Evolutionary conservation across 768 basidiomycete species (phyloP), one percentile per base, ranked within the genome.

Genomic region (Boletales sp.): DNA sequence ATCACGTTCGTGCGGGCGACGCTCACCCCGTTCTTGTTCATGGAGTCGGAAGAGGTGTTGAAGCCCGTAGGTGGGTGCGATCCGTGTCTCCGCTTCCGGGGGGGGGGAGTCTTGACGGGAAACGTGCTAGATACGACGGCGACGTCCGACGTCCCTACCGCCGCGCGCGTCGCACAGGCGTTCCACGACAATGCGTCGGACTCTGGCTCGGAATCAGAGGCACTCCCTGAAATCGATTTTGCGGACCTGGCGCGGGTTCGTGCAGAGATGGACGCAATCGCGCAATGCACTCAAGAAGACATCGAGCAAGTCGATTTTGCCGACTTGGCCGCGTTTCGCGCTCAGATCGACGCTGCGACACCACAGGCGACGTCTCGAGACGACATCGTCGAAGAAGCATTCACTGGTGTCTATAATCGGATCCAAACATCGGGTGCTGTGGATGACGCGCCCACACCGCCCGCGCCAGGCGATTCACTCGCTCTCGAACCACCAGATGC

Each of bases 1-100:
- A 70, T 92, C 55, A 68, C 69, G 12, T 91, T 92, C 56, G 86
- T 91, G 12, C 81, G 72, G 15, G 81, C 85, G 0, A 71, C 74
- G 11, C 45, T 75, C 38, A 80, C 77, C 2, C 69, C 77, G 46
- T 65, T 76, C 60, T 48, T 75, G 72, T 69, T 91, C 80, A 54
- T 66, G 33, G 44, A 73, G 10, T 76, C 84, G 40, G 84, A 87
- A 37, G 86, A 87, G 8, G 66, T 88, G 13, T 62, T 87, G 30
- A 67, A 82, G 55, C 69, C 86, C 1, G 61, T 74, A 1, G 3
- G 79, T 85, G 53, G 71, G 78, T n/a, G n/a, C n/a, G n/a, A n/a
- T n/a, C n/a, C n/a, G n/a, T n/a, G n/a, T n/a, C n/a, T n/a, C n/a
- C n/a, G n/a, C n/a, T 32, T 67, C 73, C 25, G 76, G 85, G 81